These are phyloP conservation scores for Noccaea bulbosa DNA, from an alignment of 345 rosid genomes.

Conservation along the genomic window DNA sequence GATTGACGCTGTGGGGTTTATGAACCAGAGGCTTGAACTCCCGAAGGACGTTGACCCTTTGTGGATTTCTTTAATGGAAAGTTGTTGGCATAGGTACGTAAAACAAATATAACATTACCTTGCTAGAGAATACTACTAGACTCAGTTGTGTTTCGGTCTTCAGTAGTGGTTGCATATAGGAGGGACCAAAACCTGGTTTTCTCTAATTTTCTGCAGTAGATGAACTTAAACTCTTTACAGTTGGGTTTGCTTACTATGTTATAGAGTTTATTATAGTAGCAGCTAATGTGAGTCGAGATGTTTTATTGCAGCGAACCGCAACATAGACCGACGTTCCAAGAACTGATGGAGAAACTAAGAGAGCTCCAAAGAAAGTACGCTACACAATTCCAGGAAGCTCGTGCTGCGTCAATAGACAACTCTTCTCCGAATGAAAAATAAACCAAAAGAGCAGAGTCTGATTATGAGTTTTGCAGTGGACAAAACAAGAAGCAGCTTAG, in stretches of 20 bases:
- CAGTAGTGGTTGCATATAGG: slow-evolving; percentile 8
- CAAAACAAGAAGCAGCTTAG: background rate
- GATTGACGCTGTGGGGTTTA: too few relatives aligned
- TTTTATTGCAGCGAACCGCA: slow-evolving; percentile 68
- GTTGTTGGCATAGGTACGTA: slow-evolving; percentile 86
- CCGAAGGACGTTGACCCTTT: slow-evolving; percentile 77
- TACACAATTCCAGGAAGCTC: slow-evolving; percentile 70
- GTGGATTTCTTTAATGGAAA: slow-evolving; percentile 76
- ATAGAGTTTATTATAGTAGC: background rate
- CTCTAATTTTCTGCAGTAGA: background rate
- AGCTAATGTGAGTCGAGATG: background rate
- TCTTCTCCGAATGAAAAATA: slow-evolving; percentile 52
- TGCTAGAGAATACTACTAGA: background rate
- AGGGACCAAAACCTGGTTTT: too few relatives aligned
- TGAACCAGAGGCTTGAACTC: slow-evolving; percentile 54
- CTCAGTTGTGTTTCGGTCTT: background rate
- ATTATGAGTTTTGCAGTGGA: background rate
- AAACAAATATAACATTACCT: background rate
- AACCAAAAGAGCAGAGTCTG: background rate
- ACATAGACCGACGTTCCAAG: slow-evolving; percentile 75
- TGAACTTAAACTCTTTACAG: background rate
- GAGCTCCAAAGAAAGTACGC: slow-evolving; percentile 64
- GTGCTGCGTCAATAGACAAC: slow-evolving; percentile 53
- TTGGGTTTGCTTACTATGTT: too few relatives aligned
- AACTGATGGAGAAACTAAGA: slow-evolving; percentile 29